Evolutionary conservation across 2,329 filamentous ascomycete species (phyloP).

Genomic region (Dendrostoma leiphaemia): DNA sequence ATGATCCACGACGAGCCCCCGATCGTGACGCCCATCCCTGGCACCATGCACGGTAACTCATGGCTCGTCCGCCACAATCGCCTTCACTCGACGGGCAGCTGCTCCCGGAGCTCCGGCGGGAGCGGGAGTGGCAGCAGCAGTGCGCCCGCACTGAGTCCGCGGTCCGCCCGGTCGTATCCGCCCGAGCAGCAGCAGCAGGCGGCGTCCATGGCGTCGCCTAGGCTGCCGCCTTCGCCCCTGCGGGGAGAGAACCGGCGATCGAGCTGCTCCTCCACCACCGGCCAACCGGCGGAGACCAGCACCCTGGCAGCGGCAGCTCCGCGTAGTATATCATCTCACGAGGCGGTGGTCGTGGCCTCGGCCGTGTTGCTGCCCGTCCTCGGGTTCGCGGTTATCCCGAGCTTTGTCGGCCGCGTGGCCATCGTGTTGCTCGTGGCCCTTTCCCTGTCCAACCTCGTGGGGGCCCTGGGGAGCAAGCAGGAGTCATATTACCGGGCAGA

Average conservation of each 20-base stretch:
- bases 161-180: background rate
- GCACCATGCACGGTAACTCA: conserved; percentile 16
- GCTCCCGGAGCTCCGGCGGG: conserved; percentile 6
- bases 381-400: conserved; percentile 55
- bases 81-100: conserved; percentile 7
- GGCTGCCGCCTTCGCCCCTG: background rate
- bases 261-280: no score
- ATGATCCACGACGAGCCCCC: background rate
- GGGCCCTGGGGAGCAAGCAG: background rate
- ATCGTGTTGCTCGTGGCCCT: conserved; percentile 53
- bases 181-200: background rate
- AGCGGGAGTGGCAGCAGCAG: conserved; percentile 1
- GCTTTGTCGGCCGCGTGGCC: conserved; percentile 55
- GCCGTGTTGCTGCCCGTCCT: conserved; percentile 57
- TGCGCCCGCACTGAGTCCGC: background rate
- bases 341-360: conserved; percentile 46
- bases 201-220: background rate
- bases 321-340: conserved; percentile 13
- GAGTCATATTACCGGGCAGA: background rate
- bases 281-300: no score
- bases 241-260: background rate
- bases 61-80: conserved; percentile 12
- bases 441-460: background rate
- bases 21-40: conserved; percentile 8
- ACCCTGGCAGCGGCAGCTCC: background rate